Evolutionary conservation across 257 asterid species (phyloP).

Genomic region (Coffea eugenioides): DNA sequence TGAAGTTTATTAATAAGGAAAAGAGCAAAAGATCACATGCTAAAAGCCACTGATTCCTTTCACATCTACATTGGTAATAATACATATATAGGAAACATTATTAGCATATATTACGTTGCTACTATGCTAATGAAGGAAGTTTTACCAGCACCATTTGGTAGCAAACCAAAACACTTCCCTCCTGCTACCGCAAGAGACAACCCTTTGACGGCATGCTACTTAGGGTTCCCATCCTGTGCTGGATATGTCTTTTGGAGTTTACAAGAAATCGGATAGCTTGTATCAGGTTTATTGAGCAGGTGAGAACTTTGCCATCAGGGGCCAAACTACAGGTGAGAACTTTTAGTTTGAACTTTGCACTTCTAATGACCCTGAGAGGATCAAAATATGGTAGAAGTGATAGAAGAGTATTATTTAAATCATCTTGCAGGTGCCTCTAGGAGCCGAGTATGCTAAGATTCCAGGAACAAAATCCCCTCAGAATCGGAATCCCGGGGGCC

Average conservation of each 20-base stretch:
- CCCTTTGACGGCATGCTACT: slow-evolving; percentile 41
- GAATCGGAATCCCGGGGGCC: no score
- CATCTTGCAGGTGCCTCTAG: no score
- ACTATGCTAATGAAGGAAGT: slow-evolving; percentile 91
- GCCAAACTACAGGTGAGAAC: no score
- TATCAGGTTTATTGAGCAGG: slow-evolving; percentile 24
- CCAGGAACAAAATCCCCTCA: no score
- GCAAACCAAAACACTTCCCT: slow-evolving; percentile 19
- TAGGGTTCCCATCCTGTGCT: slow-evolving; percentile 41
- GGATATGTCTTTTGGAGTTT: slow-evolving; percentile 41
- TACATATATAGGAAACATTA: slow-evolving; percentile 5
- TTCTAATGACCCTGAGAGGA: no score
- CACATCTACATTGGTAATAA: slow-evolving; percentile 2
- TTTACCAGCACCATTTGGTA: slow-evolving; percentile 38
- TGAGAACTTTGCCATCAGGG: neutral
- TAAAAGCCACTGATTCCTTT: no score
- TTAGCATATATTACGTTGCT: slow-evolving; percentile 22
- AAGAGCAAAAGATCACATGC: neutral
- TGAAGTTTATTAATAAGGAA: neutral
- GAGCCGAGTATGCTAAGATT: no score
- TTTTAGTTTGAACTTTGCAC: no score
- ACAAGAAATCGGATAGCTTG: slow-evolving; percentile 29
- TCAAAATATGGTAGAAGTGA: no score
- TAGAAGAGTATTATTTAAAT: no score
- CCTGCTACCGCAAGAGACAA: slow-evolving; percentile 34